A percentile compares a stretch with the other conserved stretches of the same genome.
These are phyloP conservation scores for Ceratocystis ficicola DNA, from an alignment of 2,329 filamentous ascomycete genomes.

Conservation along the genomic window DNA sequence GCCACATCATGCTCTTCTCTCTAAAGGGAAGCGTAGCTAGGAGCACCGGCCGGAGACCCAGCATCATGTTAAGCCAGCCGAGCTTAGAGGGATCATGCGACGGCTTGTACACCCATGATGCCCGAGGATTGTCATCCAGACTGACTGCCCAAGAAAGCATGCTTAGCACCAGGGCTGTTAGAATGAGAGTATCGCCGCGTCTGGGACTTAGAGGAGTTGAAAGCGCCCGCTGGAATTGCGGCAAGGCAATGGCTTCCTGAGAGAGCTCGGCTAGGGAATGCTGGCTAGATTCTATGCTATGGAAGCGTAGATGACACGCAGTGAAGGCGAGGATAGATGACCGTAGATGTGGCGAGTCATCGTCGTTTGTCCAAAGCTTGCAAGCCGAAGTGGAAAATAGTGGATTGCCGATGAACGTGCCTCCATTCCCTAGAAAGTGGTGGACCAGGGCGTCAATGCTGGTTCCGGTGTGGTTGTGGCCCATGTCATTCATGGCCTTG, in stretches of 20 bases:
- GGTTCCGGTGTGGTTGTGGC: constrained; percentile 14
- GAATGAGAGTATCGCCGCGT: constrained; percentile 25
- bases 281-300: constrained; percentile 5
- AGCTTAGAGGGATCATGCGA: constrained; percentile 21
- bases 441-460: constrained; percentile 19
- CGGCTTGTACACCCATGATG: constrained; percentile 24
- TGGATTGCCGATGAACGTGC: constrained; percentile 23
- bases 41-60: constrained; percentile 25
- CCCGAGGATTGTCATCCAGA: constrained; percentile 20
- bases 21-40: constrained; percentile 23
- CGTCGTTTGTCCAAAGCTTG: constrained; percentile 18
- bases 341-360: constrained; percentile 23
- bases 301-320: constrained; percentile 25
- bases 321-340: constrained; percentile 25
- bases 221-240: constrained; percentile 24
- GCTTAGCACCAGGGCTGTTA: constrained; percentile 26
- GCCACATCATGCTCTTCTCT: constrained; percentile 23
- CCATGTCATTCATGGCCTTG: constrained; percentile 15
- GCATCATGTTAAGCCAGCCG: constrained; percentile 25
- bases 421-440: constrained; percentile 20
- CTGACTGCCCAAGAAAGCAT: constrained; percentile 25
- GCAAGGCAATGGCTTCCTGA: constrained; percentile 25
- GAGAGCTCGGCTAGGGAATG: constrained; percentile 25
- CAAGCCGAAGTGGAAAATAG: constrained; percentile 22
- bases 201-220: constrained; percentile 23